Percentiles rank a stretch among this genome's conserved stretches.
Conservation (phyloP, 805 yeast species). For the Kluyveromyces aestuarii region DNA sequence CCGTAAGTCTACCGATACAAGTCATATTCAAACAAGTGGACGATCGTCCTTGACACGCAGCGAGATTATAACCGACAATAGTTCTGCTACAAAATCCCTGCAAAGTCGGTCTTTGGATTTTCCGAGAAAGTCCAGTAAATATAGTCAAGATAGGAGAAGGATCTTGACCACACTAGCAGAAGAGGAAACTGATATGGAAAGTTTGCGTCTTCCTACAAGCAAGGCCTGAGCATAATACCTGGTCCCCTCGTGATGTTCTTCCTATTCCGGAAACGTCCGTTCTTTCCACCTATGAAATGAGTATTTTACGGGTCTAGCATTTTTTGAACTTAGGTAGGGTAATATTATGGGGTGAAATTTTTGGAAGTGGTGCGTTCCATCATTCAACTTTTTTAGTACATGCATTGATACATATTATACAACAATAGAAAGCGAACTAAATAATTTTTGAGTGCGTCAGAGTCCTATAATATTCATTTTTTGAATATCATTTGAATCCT, state of each 20-base stretch:
- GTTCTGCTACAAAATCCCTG: no score
- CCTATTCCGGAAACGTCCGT: no score
- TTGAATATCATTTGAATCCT: no score
- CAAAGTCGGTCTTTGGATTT: slow-evolving; percentile 1
- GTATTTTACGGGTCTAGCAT: no score
- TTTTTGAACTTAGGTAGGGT: neutral
- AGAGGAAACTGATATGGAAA: neutral
- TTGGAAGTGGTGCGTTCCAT: no score
- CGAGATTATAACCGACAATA: neutral
- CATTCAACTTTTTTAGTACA: no score
- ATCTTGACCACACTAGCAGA: neutral
- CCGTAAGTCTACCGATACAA: slow-evolving; percentile 26
- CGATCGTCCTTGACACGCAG: neutral
- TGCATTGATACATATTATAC: no score
- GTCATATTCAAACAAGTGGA: slow-evolving; percentile 14
- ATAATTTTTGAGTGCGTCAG: no score
- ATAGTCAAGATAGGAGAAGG: slow-evolving; percentile 1
- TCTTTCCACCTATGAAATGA: no score
- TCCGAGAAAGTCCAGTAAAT: neutral
- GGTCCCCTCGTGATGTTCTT: no score
- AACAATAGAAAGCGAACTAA: no score
- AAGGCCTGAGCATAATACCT: neutral
- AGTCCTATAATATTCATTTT: no score
- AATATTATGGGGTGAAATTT: neutral
- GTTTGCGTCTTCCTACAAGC: neutral